phyloP scores from a whole-genome alignment of 2,329 filamentous ascomycete species.

The Aspergillus jensenii region DNA sequence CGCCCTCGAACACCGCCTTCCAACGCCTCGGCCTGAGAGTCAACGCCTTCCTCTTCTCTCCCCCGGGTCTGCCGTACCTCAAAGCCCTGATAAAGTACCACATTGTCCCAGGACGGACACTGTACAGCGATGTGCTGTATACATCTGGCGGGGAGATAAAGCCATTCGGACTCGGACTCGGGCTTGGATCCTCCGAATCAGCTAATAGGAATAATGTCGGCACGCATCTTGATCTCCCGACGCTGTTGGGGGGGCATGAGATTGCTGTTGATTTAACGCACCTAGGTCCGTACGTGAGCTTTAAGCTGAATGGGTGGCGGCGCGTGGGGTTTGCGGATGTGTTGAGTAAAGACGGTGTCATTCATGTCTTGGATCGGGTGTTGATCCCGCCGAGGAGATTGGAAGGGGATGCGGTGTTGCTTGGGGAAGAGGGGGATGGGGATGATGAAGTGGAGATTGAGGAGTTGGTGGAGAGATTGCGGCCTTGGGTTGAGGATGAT shows the following conservation, averaged over 20 bases:
- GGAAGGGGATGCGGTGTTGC: neutral
- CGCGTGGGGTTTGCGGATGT: conserved; percentile 68
- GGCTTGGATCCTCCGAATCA: no score
- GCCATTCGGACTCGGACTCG: conserved; percentile 30
- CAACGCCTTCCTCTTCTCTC: conserved; percentile 84
- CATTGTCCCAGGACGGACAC: conserved; percentile 68
- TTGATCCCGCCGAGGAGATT: conserved; percentile 69
- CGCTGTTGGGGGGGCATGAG: conserved; percentile 64
- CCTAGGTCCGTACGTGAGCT: conserved; percentile 66
- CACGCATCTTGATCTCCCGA: conserved; percentile 62
- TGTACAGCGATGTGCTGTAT: conserved; percentile 73
- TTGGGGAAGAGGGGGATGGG: conserved; percentile 9
- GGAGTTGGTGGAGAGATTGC: conserved; percentile 21
- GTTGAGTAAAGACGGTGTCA: conserved; percentile 74
- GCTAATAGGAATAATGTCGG: conserved; percentile 25
- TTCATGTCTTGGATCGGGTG: conserved; percentile 73
- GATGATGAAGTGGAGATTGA: conserved; percentile 20
- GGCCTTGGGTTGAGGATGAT: conserved; percentile 15
- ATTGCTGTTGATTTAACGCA: conserved; percentile 70
- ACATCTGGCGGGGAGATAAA: conserved; percentile 54
- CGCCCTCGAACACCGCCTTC: conserved; percentile 80
- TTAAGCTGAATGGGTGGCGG: conserved; percentile 74
- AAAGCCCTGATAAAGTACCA: conserved; percentile 78
- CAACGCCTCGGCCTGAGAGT: conserved; percentile 66
- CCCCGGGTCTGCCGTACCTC: conserved; percentile 71